phyloP scores from a whole-genome alignment of 1,139 yeast species.

The Pichia sp. region DNA sequence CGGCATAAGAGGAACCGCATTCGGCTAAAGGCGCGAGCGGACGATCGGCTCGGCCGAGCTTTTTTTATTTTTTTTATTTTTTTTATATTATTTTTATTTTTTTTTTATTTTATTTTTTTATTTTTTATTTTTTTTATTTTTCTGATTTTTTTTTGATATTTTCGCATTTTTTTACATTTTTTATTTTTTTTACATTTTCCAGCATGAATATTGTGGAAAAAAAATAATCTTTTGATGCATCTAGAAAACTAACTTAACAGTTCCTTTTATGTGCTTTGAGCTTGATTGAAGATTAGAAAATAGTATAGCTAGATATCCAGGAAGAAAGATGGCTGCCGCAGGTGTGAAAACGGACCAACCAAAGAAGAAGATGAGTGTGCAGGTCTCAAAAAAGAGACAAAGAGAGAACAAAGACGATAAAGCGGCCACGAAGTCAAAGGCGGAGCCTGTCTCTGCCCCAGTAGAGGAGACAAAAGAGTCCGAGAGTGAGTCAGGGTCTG shows the following conservation, averaged over 20 bases:
- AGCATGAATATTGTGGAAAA: not conserved
- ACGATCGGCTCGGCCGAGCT: not conserved
- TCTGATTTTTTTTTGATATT: no score
- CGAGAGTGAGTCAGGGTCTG: not conserved
- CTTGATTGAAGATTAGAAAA: no score
- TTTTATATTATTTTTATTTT: no score
- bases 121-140: no score
- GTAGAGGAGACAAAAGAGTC: constrained; percentile 10
- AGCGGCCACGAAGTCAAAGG: not conserved
- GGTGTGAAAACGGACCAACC: not conserved
- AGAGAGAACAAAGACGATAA: not conserved
- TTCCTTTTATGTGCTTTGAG: no score
- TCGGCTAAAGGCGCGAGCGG: not conserved
- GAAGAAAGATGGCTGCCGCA: not conserved
- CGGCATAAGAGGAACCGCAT: not conserved
- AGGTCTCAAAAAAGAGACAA: not conserved
- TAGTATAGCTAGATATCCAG: no score
- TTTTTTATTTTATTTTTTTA: no score
- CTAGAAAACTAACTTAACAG: no score
- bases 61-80: no score
- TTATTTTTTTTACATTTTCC: not conserved
- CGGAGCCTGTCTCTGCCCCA: not conserved
- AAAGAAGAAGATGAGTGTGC: not conserved
- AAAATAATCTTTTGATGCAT: not conserved
- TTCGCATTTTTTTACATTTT: no score